Percentiles rank a stretch among this genome's conserved stretches.
These are phyloP conservation scores for Tetracladium maxilliforme DNA, from an alignment of 2,329 filamentous ascomycete genomes.

Conservation along the genomic window DNA sequence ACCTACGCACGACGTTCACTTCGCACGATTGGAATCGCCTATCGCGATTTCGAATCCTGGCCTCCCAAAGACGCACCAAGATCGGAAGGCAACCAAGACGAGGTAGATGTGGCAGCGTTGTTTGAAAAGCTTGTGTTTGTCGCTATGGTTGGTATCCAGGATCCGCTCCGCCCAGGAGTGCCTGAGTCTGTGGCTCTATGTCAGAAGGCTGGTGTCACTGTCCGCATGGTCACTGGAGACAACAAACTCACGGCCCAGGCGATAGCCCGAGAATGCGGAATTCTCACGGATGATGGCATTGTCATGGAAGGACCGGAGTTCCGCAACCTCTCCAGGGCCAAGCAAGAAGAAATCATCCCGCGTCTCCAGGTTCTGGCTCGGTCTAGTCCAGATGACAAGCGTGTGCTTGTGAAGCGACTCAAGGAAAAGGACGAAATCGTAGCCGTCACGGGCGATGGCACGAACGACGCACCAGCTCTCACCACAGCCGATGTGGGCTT, in stretches of 20 bases:
- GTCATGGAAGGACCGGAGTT: conserved; percentile 59
- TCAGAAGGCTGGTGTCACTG: conserved; percentile 52
- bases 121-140: conserved; percentile 63
- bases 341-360: conserved; percentile 44
- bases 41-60: conserved; percentile 57
- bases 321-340: conserved; percentile 40
- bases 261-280: conserved; percentile 61
- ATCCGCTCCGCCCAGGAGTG: conserved; percentile 56
- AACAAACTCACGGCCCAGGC: conserved; percentile 59
- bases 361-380: conserved; percentile 53
- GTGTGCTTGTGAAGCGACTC: conserved; percentile 46
- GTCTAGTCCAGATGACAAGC: conserved; percentile 57
- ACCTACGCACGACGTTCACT: conserved; percentile 52
- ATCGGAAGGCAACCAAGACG: conserved; percentile 42
- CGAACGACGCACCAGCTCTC: conserved; percentile 50
- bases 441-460: conserved; percentile 52
- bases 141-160: conserved; percentile 59
- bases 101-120: conserved; percentile 51
- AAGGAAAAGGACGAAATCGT: conserved; percentile 52
- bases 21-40: conserved; percentile 61
- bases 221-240: conserved; percentile 63
- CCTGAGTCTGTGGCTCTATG: conserved; percentile 52
- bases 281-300: conserved; percentile 38
- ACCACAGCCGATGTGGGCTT: conserved; percentile 54
- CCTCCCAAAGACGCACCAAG: conserved; percentile 46